Evolutionary conservation across 164 flowering plant genomes (phyloP), one percentile per base, ranked within the genome.

Genomic region (Saururus chinensis): DNA sequence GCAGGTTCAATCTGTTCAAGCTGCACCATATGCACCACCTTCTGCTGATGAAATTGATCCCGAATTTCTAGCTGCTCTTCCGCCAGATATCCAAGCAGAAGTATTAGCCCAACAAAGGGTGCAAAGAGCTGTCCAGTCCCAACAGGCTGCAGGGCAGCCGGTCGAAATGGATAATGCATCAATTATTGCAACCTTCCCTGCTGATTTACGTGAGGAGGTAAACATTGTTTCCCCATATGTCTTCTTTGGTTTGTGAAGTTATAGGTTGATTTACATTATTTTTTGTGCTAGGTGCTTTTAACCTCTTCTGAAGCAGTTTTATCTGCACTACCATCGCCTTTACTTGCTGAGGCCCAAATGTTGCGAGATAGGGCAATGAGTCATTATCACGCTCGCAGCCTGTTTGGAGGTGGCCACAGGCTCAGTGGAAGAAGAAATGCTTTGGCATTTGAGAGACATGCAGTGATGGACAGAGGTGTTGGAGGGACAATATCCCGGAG

Each of bases 121-220:
- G 20, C 98, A 93, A 66, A 84, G 96, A 70, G 68, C 76, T 56
- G 78, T 66, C 51, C 78, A 68, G 59, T 64, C 85, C 20, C 96
- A 87, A 68, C 92, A 81, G 72, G 81, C 86, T 53, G 95, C 85
- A 75, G 96, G 98, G 49, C 98, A 85, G 69, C 89, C 98, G 9
- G 95, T 88, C 64, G 96, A 92, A 71, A 92, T 92, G 98, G 98
- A 92, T 66, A 89, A 86, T 72, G 96, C 92, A 53, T 92, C 98
- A 55, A 92, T 92, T 0, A 92, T 92, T 64, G 98, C 98, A 62
- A 92, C 98, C 61, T 86, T 92, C 70, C 98, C 96, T 67, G 85
- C 96, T 77, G 98, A 92, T 71, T 66, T 92, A 67, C 95, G 98
- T 55, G 96, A 92, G 80, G 98, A 92, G 96, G 98, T 87, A 59